Percentiles rank a stretch among this genome's conserved stretches.
Evolutionary conservation across 1,139 yeast genomes (phyloP).

Genomic region (Nakaseomyces sp.): DNA sequence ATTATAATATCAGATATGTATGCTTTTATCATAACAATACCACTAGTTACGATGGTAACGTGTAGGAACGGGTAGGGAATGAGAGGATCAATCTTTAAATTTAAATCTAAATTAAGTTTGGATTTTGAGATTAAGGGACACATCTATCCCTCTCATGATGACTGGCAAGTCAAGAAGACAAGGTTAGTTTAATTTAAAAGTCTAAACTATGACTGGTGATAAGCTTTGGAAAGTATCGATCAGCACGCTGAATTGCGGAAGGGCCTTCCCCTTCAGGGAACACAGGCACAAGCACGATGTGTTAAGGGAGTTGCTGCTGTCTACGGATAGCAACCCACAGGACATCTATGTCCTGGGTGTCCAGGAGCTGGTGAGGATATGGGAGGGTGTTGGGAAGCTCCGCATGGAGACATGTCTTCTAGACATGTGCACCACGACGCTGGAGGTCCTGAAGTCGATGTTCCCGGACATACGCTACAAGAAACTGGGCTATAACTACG

Average conservation of each 20-base stretch:
- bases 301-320: slow-evolving; percentile 12
- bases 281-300: slow-evolving; percentile 4
- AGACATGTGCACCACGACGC: slow-evolving; percentile 36
- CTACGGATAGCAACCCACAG: slow-evolving; percentile 29
- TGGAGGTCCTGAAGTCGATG: slow-evolving; percentile 34
- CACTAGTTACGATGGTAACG: too few relatives aligned
- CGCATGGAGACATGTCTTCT: slow-evolving; percentile 37
- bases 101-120: too few relatives aligned
- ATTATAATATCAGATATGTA: too few relatives aligned
- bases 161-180: background rate
- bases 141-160: too few relatives aligned
- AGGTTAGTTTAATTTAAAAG: too few relatives aligned
- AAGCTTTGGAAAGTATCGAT: slow-evolving; percentile 13
- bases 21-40: too few relatives aligned
- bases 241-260: slow-evolving; percentile 29
- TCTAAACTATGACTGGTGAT: slow-evolving; percentile 1
- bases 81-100: too few relatives aligned
- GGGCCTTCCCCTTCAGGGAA: slow-evolving; percentile 21
- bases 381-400: slow-evolving; percentile 50
- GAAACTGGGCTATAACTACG: slow-evolving; percentile 39
- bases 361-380: slow-evolving; percentile 61
- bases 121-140: too few relatives aligned
- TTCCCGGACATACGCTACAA: slow-evolving; percentile 37
- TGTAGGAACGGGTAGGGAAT: too few relatives aligned
- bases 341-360: slow-evolving; percentile 57